These are phyloP conservation scores for Biscutella laevigata DNA, from an alignment of 441 rosid genomes.

Conservation along the genomic window DNA sequence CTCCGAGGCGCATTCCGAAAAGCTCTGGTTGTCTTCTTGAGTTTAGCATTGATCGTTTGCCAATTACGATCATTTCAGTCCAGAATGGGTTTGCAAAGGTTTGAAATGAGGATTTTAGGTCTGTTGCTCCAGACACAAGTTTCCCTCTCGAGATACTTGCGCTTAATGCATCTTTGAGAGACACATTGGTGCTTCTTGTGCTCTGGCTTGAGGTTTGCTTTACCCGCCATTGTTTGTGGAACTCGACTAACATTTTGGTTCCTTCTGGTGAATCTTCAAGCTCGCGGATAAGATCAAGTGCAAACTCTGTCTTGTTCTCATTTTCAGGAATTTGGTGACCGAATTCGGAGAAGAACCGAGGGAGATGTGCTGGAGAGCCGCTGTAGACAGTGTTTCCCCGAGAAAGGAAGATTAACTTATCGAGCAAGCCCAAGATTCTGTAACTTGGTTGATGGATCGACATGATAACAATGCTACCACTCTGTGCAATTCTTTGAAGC, in stretches of 20 bases:
- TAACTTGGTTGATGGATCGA: conserved; percentile 70
- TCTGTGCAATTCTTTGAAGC: conserved; percentile 64
- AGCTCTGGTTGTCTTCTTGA: conserved; percentile 74
- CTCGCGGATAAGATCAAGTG: conserved; percentile 61
- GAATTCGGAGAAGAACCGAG: conserved; percentile 41
- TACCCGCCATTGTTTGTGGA: conserved; percentile 50
- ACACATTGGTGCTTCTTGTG: conserved; percentile 18
- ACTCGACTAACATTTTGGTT: conserved; percentile 49
- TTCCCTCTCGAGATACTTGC: conserved; percentile 57
- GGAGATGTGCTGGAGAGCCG: conserved; percentile 40
- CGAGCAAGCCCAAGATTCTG: conserved; percentile 52
- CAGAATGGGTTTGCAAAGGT: conserved; percentile 67
- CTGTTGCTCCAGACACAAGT: conserved; percentile 50
- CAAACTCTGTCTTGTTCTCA: conserved; percentile 57
- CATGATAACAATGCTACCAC: conserved; percentile 71
- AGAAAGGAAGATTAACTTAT: conserved; percentile 53
- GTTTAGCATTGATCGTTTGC: conserved; percentile 52
- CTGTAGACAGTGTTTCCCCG: conserved; percentile 54
- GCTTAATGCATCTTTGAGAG: conserved; percentile 49
- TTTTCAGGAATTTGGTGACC: conserved; percentile 62
- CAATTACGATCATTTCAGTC: conserved; percentile 63
- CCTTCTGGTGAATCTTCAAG: conserved; percentile 57
- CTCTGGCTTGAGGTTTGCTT: conserved; percentile 17
- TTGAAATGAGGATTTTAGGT: conserved; percentile 40
- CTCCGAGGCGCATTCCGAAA: conserved; percentile 64